Evolutionary conservation across 768 basidiomycete genomes (phyloP), one percentile per base, ranked within the genome.

Genomic region (Fistulinella prunicolor): DNA sequence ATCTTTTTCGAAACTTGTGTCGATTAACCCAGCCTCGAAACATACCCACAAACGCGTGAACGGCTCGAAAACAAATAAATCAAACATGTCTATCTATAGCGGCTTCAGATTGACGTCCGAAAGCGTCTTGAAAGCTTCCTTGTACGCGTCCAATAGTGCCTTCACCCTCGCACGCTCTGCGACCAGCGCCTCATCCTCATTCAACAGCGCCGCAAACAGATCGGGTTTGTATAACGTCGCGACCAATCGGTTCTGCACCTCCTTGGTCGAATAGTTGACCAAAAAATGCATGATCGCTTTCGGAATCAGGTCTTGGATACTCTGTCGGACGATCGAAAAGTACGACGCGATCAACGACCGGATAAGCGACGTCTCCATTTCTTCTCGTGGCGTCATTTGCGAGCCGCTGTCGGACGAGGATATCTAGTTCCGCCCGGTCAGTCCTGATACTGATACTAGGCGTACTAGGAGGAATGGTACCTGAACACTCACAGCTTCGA

Each of bases 261-360:
- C 89, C 64, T 97, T 89, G 38, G 92, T 86, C n/a, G 94, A 94
- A 63, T 90, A 80, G 70, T 96, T 98, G 63, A 99, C 95, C 53
- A 98, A 79, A 58, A 94, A 82, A 72, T 97, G 95, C 95, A 98
- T 97, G 73, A 96, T 87, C 19, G 94, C 93, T 70, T 99, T 99
- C 28, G 96, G 96, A 17, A 99, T 81, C 47, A 97, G 78, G 67
- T 99, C 96, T 57, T 97, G 92, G 54, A 99, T 96, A 63, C 86
- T 91, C 68, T 98, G 94, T 36, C 96, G 86, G 20, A 94, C 89
- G 63, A 99, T 98, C 50, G 81, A 75, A 72, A 99, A 99, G 74
- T 99, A 99, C 12, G 92, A 94, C 22, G 85, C 81, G 63, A 99
- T 98, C 56, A 98, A 80, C 6, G 91, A 89, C 44, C 95, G 86